These are phyloP conservation scores for Sporothrix globosa DNA, from an alignment of 2,329 filamentous ascomycete genomes.

Conservation along the genomic window DNA sequence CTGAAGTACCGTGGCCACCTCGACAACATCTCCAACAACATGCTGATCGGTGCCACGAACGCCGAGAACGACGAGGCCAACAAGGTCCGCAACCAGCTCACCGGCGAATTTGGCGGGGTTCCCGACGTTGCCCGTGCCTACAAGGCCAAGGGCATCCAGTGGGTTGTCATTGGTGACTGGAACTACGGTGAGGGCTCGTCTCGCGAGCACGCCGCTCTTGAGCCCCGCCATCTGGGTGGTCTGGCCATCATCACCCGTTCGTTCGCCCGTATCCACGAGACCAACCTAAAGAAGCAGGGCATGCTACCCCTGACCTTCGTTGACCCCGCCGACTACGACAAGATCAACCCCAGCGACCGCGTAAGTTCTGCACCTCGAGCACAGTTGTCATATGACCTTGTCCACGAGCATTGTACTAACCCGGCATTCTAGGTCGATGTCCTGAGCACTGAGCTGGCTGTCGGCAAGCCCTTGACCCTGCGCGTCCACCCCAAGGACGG, in stretches of 20 bases:
- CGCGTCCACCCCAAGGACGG: conserved; percentile 90
- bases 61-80: conserved; percentile 95
- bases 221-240: conserved; percentile 95
- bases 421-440: conserved; percentile 67
- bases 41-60: conserved; percentile 97
- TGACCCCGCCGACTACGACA: conserved; percentile 96
- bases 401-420: conserved; percentile 23
- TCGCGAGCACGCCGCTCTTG: conserved; percentile 96
- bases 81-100: conserved; percentile 92
- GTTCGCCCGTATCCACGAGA: conserved; percentile 99
- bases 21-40: conserved; percentile 99
- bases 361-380: conserved; percentile 46
- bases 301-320: conserved; percentile 98
- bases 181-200: conserved; percentile 99
- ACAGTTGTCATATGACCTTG: not conserved
- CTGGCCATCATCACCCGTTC: conserved; percentile 93
- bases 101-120: conserved; percentile 81
- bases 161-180: conserved; percentile 99
- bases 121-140: conserved; percentile 95
- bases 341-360: conserved; percentile 89
- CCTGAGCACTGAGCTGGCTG: conserved; percentile 82
- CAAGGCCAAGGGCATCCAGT: conserved; percentile 94
- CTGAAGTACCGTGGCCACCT: conserved; percentile 98
- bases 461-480: conserved; percentile 91
- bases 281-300: conserved; percentile 99